Base-by-base conservation (phyloP, 2,329 filamentous ascomycete species). In the Trichoderma sp. region DNA sequence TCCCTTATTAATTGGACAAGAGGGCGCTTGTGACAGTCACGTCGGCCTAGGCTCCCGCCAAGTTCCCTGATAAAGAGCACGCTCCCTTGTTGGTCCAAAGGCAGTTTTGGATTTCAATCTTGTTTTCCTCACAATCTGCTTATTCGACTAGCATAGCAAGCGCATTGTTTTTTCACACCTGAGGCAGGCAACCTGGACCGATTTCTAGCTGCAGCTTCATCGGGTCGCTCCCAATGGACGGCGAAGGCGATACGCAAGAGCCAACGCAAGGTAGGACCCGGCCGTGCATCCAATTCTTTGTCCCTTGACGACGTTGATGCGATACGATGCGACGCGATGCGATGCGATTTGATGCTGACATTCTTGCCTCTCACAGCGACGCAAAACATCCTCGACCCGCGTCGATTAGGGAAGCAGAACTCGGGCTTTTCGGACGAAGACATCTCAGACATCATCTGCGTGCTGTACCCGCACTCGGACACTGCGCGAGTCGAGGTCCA, bases 371-470 rank as follows among this genome's bases (percentile, higher is more conserved):
- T 51, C 54, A 24, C 10, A 59, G 74, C 74, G 58, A 74, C 73
- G 43, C 72, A 74, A 68, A 71, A 71, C 77, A 88, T 91, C 75
- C 83, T 94, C 72, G 94, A 97, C 77, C 93, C 93, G 51, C 88
- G 93, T 71, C 89, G 93, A 66, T 78, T 92, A 71, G 93, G 93
- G 68, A 86, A 90, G 77, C 91, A 93, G 79, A 92, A 93, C 77
- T 96, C 93, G 51, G 93, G 92, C 68, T 89, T 97, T 70, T 90
- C 87, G 65, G 90, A 94, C 73, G 87, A 92, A 72, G 94, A 97
- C 77, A 87, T 96, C 60, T 88, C 92, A 71, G 94, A 97, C 80
- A 93, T 97, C 73, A 88, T 97, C 72, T 96, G 94, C 80, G 89
- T 97, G 68, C 86, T 98, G 32, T 90, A 96, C 73, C 94, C 95